phyloP scores from a whole-genome alignment of 306 rosid genomes.

The Malus orientalis region DNA sequence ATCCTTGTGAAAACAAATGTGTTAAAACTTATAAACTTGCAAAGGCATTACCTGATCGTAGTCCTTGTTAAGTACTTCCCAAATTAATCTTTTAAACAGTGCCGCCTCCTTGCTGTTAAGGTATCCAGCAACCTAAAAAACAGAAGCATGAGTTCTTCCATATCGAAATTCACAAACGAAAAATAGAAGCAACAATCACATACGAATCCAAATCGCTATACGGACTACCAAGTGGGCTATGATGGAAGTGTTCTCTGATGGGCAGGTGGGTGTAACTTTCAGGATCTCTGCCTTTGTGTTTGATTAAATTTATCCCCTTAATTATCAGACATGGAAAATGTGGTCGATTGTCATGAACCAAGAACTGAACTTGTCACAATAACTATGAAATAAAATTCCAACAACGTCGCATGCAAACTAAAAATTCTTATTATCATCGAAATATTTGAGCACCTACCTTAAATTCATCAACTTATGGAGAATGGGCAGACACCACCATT shows the following conservation, averaged over 20 bases:
- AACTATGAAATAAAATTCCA: neutral
- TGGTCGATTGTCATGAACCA: neutral
- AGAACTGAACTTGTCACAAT: neutral
- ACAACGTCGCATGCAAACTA: neutral
- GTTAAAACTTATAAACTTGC: neutral
- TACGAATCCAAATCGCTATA: neutral
- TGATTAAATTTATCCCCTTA: neutral
- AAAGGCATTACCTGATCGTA: neutral
- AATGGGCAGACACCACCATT: neutral
- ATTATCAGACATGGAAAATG: neutral
- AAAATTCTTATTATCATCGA: neutral
- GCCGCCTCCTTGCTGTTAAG: neutral
- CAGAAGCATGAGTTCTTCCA: neutral
- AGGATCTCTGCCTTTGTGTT: neutral
- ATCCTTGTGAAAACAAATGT: neutral
- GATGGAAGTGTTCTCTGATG: neutral
- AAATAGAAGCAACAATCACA: neutral
- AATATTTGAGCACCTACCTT: neutral
- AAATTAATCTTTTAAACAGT: no score
- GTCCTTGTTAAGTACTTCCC: neutral
- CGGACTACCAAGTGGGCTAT: neutral
- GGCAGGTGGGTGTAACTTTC: no score
- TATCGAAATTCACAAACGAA: neutral
- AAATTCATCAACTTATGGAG: neutral
- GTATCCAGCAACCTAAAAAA: neutral